phyloP scores from a whole-genome alignment of 1,139 yeast species.

The Candida albicans region DNA sequence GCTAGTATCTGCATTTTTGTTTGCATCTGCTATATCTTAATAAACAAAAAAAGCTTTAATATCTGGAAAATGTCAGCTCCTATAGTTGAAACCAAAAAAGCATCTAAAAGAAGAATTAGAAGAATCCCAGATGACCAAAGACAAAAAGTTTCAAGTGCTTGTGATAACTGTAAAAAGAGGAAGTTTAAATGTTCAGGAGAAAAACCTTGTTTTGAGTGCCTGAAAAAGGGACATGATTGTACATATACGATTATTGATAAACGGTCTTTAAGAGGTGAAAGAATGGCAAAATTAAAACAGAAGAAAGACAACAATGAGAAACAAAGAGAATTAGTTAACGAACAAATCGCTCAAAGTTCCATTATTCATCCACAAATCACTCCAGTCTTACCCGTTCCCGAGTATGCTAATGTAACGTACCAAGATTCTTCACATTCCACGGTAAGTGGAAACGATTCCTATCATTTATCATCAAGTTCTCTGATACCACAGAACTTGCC shows the following conservation, averaged over 20 bases:
- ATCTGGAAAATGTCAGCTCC: neutral
- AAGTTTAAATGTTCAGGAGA: constrained; percentile 36
- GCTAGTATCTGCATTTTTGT: no score
- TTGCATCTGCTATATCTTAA: no score
- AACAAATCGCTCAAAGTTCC: neutral
- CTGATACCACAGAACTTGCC: no score
- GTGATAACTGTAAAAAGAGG: constrained; percentile 40
- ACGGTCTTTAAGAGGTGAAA: constrained; percentile 29
- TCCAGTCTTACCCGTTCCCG: no score
- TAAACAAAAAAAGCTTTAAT: no score
- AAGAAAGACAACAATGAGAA: constrained; percentile 3
- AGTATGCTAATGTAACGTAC: no score
- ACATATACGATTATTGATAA: constrained; percentile 28
- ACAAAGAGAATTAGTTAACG: neutral
- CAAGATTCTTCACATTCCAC: neutral
- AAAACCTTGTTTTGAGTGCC: constrained; percentile 29
- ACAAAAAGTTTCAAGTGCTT: constrained; percentile 39
- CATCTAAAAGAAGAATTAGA: constrained; percentile 17
- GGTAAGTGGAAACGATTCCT: neutral
- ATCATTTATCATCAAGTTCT: no score
- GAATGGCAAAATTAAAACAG: constrained; percentile 19
- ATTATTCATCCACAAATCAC: constrained; percentile 1
- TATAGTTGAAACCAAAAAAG: neutral
- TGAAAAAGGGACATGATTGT: constrained; percentile 25
- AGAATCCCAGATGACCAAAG: constrained; percentile 24